These are phyloP conservation scores for Sophora flavescens DNA, from an alignment of 306 rosid species.

Conservation along the genomic window DNA sequence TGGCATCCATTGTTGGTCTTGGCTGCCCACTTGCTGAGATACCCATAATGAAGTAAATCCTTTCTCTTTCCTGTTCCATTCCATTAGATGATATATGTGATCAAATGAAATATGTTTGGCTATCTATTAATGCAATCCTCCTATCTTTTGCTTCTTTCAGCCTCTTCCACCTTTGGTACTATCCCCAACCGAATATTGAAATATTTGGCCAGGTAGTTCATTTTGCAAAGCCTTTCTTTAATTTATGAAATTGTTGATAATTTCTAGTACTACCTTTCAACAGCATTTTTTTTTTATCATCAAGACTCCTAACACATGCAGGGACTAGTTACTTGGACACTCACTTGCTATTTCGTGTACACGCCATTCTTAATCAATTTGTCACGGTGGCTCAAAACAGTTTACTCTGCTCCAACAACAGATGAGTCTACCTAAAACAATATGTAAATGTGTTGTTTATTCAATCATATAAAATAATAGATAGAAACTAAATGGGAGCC, in stretches of 20 bases:
- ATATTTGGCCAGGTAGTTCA: slow-evolving; percentile 56
- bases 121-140: not conserved
- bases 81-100: not conserved
- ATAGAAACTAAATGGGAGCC: slow-evolving; percentile 10
- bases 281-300: not conserved
- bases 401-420: slow-evolving; percentile 40
- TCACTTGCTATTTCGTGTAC: slow-evolving; percentile 62
- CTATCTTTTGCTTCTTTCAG: slow-evolving; percentile 46
- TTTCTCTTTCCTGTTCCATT: not conserved
- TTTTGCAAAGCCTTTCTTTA: slow-evolving; percentile 1
- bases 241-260: slow-evolving; percentile 17
- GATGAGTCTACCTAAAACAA: slow-evolving; percentile 42
- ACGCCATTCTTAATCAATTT: slow-evolving; percentile 55
- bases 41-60: slow-evolving; percentile 57
- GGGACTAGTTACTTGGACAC: slow-evolving; percentile 63
- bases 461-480: not conserved
- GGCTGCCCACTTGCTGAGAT: slow-evolving; percentile 56
- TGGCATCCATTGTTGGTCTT: slow-evolving; percentile 76
- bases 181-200: slow-evolving; percentile 54
- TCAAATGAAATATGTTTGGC: not conserved
- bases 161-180: slow-evolving; percentile 57
- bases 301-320: slow-evolving; percentile 36
- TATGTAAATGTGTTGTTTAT: not conserved
- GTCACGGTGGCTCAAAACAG: slow-evolving; percentile 55
- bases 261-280: not conserved